Evolutionary conservation across 1,284 basidiomycete genomes (phyloP), one percentile per base, ranked within the genome.

Genomic region (Ustilago xerochloae): DNA sequence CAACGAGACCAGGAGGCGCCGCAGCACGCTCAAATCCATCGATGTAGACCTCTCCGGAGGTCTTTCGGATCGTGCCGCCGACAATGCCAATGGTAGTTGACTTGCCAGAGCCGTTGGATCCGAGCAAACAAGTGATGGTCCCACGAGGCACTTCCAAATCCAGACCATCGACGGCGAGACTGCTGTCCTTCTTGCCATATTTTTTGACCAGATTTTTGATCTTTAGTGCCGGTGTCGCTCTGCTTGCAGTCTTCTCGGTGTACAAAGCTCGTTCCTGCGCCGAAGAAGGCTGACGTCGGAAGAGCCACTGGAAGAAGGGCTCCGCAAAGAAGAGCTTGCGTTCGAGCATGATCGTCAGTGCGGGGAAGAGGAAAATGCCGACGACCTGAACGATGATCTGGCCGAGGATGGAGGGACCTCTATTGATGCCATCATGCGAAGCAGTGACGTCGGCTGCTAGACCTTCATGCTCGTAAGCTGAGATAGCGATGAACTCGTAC

Each of bases 81-180:
- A 93, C 85, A 55, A 92, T 88, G 5, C 89, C 89, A 22, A 93
- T 86, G 0, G 88, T 86, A 0, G 91, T 93, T 0, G 90, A 91
- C 84, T 93, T 93, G n/a, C 91, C 92, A 3, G 91, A 91, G 5
- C 91, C 92, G 65, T 81, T 81, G 16, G 81, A 67, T 13, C 91
- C 92, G 5, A 92, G 85, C 7, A 93, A 85, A 15, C 92, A 91
- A 75, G 90, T 92, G 33, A 92, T 91, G 9, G 90, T 91, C 15
- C 86, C 87, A 73, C 89, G 89, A 30, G 85, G 86, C 30, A 91
- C 87, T 4, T 90, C 89, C 24, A 91, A 89, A 0, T 90, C 89
- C 15, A 86, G 80, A 41, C 86, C 86, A 0, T 84, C 81, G 7
- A 87, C 86, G 1, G 88, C 83, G 0, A 81, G 53, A 38, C 49